Conservation (phyloP, 768 basidiomycete species). For the Boletus subcaerulescens region DNA sequence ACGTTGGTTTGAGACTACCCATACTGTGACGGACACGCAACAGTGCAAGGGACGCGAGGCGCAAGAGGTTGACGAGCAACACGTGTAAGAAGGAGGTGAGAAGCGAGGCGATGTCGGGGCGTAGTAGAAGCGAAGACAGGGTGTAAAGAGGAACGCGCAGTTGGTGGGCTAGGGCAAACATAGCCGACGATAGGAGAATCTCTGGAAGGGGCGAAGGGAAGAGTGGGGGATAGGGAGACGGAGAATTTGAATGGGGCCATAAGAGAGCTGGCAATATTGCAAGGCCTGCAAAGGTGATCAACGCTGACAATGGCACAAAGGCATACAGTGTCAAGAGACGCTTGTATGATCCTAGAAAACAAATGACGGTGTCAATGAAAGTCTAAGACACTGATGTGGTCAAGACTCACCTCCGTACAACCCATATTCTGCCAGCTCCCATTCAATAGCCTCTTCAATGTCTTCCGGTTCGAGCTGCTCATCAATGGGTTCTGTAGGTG, state of each 20-base stretch:
- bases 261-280: slow-evolving; percentile 48
- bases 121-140: slow-evolving; percentile 33
- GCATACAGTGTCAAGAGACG: slow-evolving; percentile 54
- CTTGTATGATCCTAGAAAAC: slow-evolving; percentile 56
- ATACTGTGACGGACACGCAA: slow-evolving; percentile 49
- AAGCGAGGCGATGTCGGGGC: slow-evolving; percentile 30
- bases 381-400: neutral
- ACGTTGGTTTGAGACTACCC: slow-evolving; percentile 44
- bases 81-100: slow-evolving; percentile 46
- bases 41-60: slow-evolving; percentile 52
- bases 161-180: slow-evolving; percentile 41
- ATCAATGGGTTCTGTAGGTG: slow-evolving; percentile 8
- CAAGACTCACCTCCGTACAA: slow-evolving; percentile 44
- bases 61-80: slow-evolving; percentile 50
- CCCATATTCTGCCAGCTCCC: slow-evolving; percentile 47
- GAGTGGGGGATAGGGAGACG: slow-evolving; percentile 43
- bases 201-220: slow-evolving; percentile 68
- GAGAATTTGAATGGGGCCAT: slow-evolving; percentile 39
- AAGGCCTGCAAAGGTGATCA: slow-evolving; percentile 48
- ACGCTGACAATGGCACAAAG: slow-evolving; percentile 53
- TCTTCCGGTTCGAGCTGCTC: slow-evolving; percentile 28
- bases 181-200: slow-evolving; percentile 53
- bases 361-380: slow-evolving; percentile 1
- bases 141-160: slow-evolving; percentile 32
- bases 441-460: slow-evolving; percentile 44